Percentiles rank a stretch among this genome's conserved stretches.
These are phyloP conservation scores for Candida silvicultrix DNA, from an alignment of 805 yeast genomes.

Conservation along the genomic window DNA sequence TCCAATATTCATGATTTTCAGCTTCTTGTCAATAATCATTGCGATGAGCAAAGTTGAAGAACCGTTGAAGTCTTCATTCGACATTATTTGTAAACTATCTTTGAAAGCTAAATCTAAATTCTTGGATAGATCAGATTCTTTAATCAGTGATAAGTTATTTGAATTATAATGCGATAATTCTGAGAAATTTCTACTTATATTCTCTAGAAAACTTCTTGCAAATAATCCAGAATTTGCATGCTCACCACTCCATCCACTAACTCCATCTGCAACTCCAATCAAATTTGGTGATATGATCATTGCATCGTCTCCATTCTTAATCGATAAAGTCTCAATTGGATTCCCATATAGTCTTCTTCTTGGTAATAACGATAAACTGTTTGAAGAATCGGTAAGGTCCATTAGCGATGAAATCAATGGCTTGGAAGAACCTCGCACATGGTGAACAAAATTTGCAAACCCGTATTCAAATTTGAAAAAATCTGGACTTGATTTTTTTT, in stretches of 20 bases:
- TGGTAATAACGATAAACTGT: constrained; percentile 37
- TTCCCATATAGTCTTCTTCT: constrained; percentile 46
- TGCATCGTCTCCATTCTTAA: constrained; percentile 53
- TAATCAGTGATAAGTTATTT: constrained; percentile 31
- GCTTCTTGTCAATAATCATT: constrained; percentile 40
- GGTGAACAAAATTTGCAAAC: constrained; percentile 42
- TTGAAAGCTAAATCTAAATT: constrained; percentile 40
- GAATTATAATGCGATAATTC: constrained; percentile 18
- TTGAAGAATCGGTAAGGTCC: constrained; percentile 44
- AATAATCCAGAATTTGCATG: constrained; percentile 44
- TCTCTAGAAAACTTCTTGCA: constrained; percentile 47
- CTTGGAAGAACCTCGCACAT: constrained; percentile 26
- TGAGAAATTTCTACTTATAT: constrained; percentile 33
- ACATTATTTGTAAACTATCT: constrained; percentile 46
- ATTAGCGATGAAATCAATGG: constrained; percentile 42
- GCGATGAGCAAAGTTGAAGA: constrained; percentile 42
- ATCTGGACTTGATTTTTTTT: constrained; percentile 18
- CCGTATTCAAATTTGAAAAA: constrained; percentile 37
- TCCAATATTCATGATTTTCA: constrained; percentile 45
- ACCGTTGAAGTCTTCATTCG: constrained; percentile 38
- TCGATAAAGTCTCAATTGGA: constrained; percentile 44
- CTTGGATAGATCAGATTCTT: constrained; percentile 29
- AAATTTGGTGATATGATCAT: constrained; percentile 48
- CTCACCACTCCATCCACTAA: constrained; percentile 47
- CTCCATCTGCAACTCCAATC: constrained; percentile 52